Percentiles rank a stretch among this genome's conserved stretches.
Conservation (phyloP, 768 basidiomycete species). For the Russula sp. region DNA sequence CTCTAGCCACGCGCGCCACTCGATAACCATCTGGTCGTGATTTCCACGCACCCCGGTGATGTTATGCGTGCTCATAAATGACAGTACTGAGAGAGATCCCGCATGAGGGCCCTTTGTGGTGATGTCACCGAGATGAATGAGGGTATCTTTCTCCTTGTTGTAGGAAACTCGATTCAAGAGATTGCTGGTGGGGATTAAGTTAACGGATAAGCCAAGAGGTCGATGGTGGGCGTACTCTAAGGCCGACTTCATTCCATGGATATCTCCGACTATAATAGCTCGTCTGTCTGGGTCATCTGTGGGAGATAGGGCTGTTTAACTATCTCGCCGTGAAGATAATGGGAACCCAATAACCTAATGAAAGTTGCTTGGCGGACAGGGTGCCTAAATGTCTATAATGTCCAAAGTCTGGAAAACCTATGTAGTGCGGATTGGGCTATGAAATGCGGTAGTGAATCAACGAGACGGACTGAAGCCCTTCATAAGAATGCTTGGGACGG, state of each 20-base stretch:
- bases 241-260: conserved; percentile 73
- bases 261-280: conserved; percentile 75
- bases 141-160: conserved; percentile 48
- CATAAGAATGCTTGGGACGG: conserved; percentile 14
- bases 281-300: conserved; percentile 48
- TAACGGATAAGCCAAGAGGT: not conserved
- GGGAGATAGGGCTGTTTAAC: not conserved
- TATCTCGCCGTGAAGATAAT: not conserved
- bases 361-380: conserved; percentile 44
- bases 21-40: conserved; percentile 85
- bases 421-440: not conserved
- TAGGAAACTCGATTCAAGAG: conserved; percentile 60
- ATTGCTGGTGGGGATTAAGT: conserved; percentile 35
- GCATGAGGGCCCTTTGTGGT: conserved; percentile 57
- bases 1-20: conserved; percentile 83
- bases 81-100: conserved; percentile 55
- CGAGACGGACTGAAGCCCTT: not conserved
- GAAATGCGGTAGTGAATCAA: not conserved
- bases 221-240: conserved; percentile 50
- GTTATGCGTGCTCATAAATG: conserved; percentile 54
- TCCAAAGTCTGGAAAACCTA: conserved; percentile 51
- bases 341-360: conserved; percentile 37
- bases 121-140: conserved; percentile 83
- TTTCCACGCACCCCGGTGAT: conserved; percentile 86
- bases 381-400: conserved; percentile 38